Conservation (phyloP, 1,284 basidiomycete genomes). For the Papiliotrema flavescens region DNA sequence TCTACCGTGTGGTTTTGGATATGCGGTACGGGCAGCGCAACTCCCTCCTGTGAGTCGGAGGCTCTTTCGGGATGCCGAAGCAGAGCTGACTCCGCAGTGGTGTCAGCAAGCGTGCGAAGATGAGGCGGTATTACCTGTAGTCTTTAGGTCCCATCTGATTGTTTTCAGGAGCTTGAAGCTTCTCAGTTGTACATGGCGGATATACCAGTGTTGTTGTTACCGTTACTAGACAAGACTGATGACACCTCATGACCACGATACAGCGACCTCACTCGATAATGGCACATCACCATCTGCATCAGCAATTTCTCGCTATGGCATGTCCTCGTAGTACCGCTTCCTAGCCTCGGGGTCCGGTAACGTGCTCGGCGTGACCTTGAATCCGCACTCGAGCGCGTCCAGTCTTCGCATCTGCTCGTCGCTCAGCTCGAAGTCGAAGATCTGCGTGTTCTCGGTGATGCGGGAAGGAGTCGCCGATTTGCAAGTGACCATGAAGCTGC, state of each 20-base stretch:
- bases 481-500: conserved; percentile 8
- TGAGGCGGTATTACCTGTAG: conserved; percentile 9
- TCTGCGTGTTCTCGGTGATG: conserved; percentile 8
- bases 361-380: conserved; percentile 2
- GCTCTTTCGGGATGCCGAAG: background rate
- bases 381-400: conserved; percentile 3
- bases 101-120: background rate
- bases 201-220: background rate
- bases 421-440: conserved; percentile 8
- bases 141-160: background rate
- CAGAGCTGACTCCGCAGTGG: background rate
- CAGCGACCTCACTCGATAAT: too few species aligned
- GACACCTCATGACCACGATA: background rate
- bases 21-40: conserved; percentile 19
- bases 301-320: too few species aligned
- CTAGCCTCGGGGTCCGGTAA: background rate
- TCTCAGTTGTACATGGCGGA: background rate
- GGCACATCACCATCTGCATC: too few species aligned
- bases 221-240: background rate
- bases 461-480: conserved; percentile 6
- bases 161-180: background rate
- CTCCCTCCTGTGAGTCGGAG: conserved; percentile 9
- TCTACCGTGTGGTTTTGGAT: conserved; percentile 27
- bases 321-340: conserved; percentile 3
- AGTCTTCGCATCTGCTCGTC: conserved; percentile 1